Percentiles rank a stretch among this genome's conserved stretches.
Evolutionary conservation across 1,139 yeast genomes (phyloP).

Genomic region (Blastobotrys petasosporus): DNA sequence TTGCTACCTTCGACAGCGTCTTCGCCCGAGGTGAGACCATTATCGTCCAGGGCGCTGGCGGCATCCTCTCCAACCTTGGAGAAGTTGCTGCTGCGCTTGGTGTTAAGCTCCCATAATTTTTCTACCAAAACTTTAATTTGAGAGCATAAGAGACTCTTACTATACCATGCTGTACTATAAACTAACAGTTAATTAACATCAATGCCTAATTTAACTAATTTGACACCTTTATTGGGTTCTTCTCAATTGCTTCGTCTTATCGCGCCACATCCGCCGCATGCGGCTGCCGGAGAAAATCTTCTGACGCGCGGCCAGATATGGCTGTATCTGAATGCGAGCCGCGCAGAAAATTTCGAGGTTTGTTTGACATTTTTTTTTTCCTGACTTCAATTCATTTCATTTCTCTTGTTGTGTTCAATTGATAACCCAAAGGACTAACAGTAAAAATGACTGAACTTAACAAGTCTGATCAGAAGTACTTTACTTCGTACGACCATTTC

Average conservation of each 20-base stretch:
- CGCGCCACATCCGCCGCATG: too few species aligned
- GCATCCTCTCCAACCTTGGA: neutral
- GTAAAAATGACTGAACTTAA: constrained; percentile 18
- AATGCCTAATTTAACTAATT: too few species aligned
- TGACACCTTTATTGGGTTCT: too few species aligned
- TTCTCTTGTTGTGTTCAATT: neutral
- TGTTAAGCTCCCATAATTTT: too few species aligned
- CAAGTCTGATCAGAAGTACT: constrained; percentile 78
- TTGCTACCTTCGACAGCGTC: constrained; percentile 16
- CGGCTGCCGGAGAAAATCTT: too few species aligned
- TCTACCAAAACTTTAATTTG: too few species aligned
- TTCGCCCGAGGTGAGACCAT: constrained; percentile 16
- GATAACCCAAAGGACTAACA: neutral
- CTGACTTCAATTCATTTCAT: neutral
- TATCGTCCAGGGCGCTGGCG: constrained; percentile 10
- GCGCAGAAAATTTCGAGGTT: neutral
- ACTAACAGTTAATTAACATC: too few species aligned
- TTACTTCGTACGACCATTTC: constrained; percentile 91
- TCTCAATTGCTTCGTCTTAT: too few species aligned
- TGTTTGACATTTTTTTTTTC: constrained; percentile 2
- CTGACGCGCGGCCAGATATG: too few species aligned
- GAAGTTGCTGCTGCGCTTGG: neutral
- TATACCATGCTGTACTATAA: too few species aligned
- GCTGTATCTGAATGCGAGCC: neutral
- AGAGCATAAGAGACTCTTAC: too few species aligned